These are phyloP conservation scores for Cytidiella melzeri DNA, from an alignment of 768 basidiomycete species.

Conservation along the genomic window DNA sequence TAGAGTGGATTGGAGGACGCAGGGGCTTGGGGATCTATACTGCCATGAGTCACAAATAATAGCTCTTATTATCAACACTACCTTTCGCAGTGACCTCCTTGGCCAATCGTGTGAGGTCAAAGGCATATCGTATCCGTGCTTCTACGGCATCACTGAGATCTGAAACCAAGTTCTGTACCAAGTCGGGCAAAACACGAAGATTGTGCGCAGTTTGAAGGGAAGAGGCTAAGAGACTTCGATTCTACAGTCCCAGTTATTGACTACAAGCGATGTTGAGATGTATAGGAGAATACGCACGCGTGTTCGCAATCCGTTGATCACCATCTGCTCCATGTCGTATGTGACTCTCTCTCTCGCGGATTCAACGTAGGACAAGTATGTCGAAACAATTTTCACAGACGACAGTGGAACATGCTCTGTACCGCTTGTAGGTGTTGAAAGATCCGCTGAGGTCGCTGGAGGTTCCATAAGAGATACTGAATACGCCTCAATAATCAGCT, in stretches of 20 bases:
- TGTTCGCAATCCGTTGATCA: conserved; percentile 68
- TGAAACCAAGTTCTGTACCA: conserved; percentile 71
- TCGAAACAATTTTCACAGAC: conserved; percentile 66
- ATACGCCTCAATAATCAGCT: too few relatives aligned
- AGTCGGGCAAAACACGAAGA: conserved; percentile 73
- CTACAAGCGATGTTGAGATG: neutral
- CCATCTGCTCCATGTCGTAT: conserved; percentile 88
- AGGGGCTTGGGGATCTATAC: conserved; percentile 12
- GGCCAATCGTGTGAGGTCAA: conserved; percentile 84
- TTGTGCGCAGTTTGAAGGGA: conserved; percentile 96
- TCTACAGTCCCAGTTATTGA: conserved; percentile 37
- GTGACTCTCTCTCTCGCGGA: conserved; percentile 65
- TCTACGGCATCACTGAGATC: conserved; percentile 84
- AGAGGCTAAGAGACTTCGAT: conserved; percentile 86
- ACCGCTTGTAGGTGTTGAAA: neutral
- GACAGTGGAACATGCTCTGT: conserved; percentile 42
- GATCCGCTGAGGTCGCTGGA: neutral
- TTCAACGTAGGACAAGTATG: conserved; percentile 67
- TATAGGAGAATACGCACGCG: conserved; percentile 44
- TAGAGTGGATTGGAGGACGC: conserved; percentile 46
- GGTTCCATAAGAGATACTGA: conserved; percentile 4
- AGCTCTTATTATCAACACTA: conserved; percentile 18
- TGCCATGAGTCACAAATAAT: neutral
- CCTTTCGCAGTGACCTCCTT: conserved; percentile 82
- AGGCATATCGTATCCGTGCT: conserved; percentile 70